Conservation (phyloP, 2,329 filamentous ascomycete genomes). For the Aspergillus viridinutans region DNA sequence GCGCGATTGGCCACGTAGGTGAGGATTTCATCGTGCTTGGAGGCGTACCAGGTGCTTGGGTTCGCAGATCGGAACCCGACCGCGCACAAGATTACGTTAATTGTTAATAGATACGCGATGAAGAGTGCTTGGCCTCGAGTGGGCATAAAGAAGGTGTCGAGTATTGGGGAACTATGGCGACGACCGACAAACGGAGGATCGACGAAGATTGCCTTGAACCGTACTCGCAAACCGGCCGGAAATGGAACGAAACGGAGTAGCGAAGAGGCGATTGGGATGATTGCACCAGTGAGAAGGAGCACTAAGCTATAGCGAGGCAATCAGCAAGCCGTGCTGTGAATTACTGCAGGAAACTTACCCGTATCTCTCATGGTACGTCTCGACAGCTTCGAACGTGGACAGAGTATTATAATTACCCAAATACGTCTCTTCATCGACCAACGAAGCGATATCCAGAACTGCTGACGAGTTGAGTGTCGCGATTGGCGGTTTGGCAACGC, state of each 20-base stretch:
- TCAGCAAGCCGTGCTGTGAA: too few species aligned
- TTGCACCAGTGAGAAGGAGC: background rate
- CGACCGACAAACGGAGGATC: background rate
- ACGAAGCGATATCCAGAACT: background rate
- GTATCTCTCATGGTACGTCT: background rate
- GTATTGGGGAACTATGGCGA: background rate
- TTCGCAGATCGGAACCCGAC: background rate
- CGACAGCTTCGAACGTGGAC: background rate
- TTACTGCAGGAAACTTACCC: background rate
- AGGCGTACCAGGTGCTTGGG: slow-evolving; percentile 6
- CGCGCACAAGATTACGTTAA: slow-evolving; percentile 1
- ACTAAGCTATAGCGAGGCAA: background rate
- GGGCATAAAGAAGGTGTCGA: slow-evolving; percentile 2
- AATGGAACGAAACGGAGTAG: background rate
- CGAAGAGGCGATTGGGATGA: background rate
- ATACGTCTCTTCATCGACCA: background rate
- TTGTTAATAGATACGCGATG: background rate
- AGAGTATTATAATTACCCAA: background rate
- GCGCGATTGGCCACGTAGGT: slow-evolving; percentile 26
- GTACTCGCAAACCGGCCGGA: background rate
- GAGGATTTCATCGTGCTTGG: slow-evolving; percentile 22
- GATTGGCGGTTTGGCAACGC: background rate
- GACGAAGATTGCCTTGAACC: background rate
- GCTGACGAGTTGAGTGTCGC: background rate
- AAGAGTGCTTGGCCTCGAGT: slow-evolving; percentile 1